Evolutionary conservation across 2,329 filamentous ascomycete species (phyloP).

Genomic region (Diaporthe caulivora): DNA sequence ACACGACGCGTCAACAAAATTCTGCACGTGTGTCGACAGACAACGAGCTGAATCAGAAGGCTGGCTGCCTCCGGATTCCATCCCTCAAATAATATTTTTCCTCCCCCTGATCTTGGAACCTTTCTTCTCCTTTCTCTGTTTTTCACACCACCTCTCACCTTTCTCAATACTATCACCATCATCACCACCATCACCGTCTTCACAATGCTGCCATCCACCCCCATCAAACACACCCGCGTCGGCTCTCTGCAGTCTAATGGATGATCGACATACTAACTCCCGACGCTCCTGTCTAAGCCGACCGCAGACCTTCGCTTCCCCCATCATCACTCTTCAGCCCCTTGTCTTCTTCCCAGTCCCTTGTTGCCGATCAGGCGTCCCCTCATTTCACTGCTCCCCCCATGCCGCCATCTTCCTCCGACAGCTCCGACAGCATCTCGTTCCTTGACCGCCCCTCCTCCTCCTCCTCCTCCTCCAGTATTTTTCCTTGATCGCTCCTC

Average conservation of each 20-base stretch:
- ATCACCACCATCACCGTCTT: neutral
- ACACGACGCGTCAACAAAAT: neutral
- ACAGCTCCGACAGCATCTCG: neutral
- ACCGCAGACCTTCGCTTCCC: neutral
- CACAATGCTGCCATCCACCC: conserved; percentile 8
- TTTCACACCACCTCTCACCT: neutral
- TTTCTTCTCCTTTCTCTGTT: conserved; percentile 15
- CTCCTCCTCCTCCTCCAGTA: neutral
- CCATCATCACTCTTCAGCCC: conserved; percentile 28
- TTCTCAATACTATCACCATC: neutral
- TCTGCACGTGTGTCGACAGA: neutral
- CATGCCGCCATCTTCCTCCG: neutral
- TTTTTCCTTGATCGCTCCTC: conserved; percentile 5
- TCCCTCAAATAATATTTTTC: neutral
- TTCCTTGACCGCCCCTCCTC: conserved; percentile 9
- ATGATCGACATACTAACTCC: conserved; percentile 23
- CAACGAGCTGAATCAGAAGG: neutral
- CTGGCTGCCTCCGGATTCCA: neutral
- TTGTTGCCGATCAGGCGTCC: neutral
- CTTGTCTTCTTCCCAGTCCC: neutral
- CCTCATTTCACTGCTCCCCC: neutral
- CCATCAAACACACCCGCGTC: conserved; percentile 2
- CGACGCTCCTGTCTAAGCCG: neutral
- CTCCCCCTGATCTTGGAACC: neutral
- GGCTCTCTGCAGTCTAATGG: conserved; percentile 28